Conservation (phyloP, 2,329 filamentous ascomycete genomes). For the Colletotrichum karsti region DNA sequence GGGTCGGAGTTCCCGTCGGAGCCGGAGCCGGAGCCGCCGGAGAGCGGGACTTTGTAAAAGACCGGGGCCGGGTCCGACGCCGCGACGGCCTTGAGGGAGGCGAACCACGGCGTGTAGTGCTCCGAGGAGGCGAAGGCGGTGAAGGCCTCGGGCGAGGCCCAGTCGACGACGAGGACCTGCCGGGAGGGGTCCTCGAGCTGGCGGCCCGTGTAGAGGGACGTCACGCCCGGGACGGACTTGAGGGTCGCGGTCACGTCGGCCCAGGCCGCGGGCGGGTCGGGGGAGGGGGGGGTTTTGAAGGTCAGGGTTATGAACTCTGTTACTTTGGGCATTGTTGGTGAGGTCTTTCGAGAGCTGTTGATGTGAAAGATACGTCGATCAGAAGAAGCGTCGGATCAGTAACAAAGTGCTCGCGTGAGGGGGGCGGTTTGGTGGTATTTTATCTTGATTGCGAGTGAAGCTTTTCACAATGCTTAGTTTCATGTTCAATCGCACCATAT, state of each 20-base stretch:
- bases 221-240: slow-evolving; percentile 39
- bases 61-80: slow-evolving; percentile 30
- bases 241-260: slow-evolving; percentile 16
- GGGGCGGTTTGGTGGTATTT: not conserved
- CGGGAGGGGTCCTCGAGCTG: slow-evolving; percentile 42
- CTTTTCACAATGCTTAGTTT: not conserved
- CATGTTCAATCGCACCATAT: not conserved
- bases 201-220: slow-evolving; percentile 43
- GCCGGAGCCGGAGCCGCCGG: not conserved
- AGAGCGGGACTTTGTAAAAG: slow-evolving; percentile 32
- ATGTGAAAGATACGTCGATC: too few relatives aligned
- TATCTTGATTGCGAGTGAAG: not conserved
- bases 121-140: slow-evolving; percentile 50
- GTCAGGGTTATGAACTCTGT: slow-evolving; percentile 29
- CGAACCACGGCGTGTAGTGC: slow-evolving; percentile 49
- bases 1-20: not conserved
- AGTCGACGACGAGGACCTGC: slow-evolving; percentile 43
- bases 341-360: too few relatives aligned
- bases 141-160: slow-evolving; percentile 42
- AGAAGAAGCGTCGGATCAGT: too few relatives aligned
- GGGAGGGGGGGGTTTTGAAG: slow-evolving; percentile 16
- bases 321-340: slow-evolving; percentile 14
- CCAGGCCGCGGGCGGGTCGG: slow-evolving; percentile 18
- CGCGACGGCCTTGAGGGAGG: slow-evolving; percentile 41
- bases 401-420: too few relatives aligned